These are phyloP conservation scores for Intubia oerlemansii DNA, from an alignment of 2,329 filamentous ascomycete species.

Conservation along the genomic window DNA sequence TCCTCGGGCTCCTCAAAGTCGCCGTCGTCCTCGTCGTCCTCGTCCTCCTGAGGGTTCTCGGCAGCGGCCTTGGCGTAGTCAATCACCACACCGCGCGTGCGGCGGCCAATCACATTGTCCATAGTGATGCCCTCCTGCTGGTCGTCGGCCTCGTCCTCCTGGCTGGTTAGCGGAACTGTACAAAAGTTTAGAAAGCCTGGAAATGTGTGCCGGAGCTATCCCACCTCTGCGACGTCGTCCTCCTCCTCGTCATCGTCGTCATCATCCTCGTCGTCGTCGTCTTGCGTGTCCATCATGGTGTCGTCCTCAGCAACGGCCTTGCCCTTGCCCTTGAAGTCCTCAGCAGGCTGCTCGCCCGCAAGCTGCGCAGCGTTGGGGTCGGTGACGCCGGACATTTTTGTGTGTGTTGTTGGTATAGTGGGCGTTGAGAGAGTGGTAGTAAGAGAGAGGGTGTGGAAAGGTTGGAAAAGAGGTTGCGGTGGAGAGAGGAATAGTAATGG, in stretches of 20 bases:
- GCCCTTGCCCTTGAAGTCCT: conserved; percentile 49
- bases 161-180: conserved; percentile 1
- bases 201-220: not conserved
- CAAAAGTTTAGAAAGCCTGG: not conserved
- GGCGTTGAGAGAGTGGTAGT: too few species aligned
- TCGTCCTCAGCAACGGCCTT: conserved; percentile 41
- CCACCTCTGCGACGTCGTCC: too few species aligned
- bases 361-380: conserved; percentile 24
- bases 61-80: conserved; percentile 82
- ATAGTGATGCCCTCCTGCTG: conserved; percentile 82
- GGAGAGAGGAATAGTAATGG: not conserved
- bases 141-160: conserved; percentile 53
- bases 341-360: conserved; percentile 9
- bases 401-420: conserved; percentile 2
- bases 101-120: conserved; percentile 73
- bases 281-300: conserved; percentile 26
- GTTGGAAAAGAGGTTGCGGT: not conserved
- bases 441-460: too few species aligned
- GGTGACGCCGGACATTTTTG: conserved; percentile 27
- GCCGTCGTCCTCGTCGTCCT: conserved; percentile 61
- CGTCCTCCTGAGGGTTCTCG: conserved; percentile 53
- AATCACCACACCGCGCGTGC: conserved; percentile 81
- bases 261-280: too few species aligned
- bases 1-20: conserved; percentile 43
- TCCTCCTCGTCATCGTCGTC: too few species aligned